Percentiles rank a stretch among this genome's conserved stretches.
Conservation (phyloP, 495 filamentous ascomycete species). For the Astrocystis sublimbata region DNA sequence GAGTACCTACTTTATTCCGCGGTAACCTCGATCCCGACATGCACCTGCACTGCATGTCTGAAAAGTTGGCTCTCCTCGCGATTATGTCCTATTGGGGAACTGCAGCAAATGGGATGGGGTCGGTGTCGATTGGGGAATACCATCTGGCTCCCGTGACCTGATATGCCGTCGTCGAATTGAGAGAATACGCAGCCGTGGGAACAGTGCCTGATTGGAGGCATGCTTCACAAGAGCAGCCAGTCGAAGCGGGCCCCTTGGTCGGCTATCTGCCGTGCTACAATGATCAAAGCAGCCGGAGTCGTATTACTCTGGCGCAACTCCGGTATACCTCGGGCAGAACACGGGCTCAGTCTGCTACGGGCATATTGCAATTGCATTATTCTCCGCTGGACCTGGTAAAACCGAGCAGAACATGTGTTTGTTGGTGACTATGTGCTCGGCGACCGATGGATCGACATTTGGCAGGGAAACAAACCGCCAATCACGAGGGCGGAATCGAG, state of each 20-base stretch:
- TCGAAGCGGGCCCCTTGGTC: not conserved
- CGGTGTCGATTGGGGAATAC: not conserved
- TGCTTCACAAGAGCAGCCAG: not conserved
- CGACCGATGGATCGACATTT: constrained; percentile 6
- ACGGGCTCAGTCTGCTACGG: too few species aligned
- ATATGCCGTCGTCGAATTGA: not conserved
- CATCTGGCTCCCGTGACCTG: not conserved
- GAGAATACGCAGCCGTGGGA: not conserved
- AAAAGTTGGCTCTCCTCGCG: not conserved
- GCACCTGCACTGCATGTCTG: not conserved
- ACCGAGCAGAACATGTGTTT: not conserved
- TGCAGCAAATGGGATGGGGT: not conserved
- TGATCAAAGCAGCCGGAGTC: constrained; percentile 7
- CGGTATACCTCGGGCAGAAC: too few species aligned
- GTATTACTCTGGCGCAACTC: not conserved
- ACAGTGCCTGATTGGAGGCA: not conserved
- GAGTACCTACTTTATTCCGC: too few species aligned
- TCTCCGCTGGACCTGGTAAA: not conserved
- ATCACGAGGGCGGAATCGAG: not conserved
- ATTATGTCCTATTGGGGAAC: not conserved
- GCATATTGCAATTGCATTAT: not conserved
- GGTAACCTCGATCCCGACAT: not conserved
- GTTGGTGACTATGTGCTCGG: constrained; percentile 1
- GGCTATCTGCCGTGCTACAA: not conserved
- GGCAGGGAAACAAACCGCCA: constrained; percentile 5